Evolutionary conservation across 2,329 filamentous ascomycete species (phyloP), one percentile per base, ranked within the genome.

Genomic region (Phaeomoniella chlamydospora): DNA sequence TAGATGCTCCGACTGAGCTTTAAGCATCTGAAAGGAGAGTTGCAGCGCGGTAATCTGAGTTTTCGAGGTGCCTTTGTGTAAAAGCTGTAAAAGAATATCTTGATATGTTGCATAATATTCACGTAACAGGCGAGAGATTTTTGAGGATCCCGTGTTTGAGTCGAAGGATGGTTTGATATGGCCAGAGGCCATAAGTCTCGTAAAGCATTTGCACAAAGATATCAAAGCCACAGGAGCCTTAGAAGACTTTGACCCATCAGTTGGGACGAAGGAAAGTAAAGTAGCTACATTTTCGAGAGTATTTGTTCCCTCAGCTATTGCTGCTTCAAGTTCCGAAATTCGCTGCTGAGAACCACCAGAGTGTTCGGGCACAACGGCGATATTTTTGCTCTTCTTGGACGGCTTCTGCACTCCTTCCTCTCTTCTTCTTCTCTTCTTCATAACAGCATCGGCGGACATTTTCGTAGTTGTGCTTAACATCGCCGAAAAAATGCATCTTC

Each of bases 141-240:
- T 37, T 35, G 88, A 94, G 37, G 84, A 77, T 33, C 74, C 67
- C 35, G 76, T 70, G n/a, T 78, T 64, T 70, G 15, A 70, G 70
- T 38, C 70, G n/a, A n/a, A n/a, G n/a, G n/a, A n/a, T n/a, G n/a
- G 70, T 37, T 67, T 68, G 22, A 76, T 53, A 48, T 74, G 62
- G 33, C 86, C 85, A 31, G 75, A 72, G 2, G 80, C 79, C 42
- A 92, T 71, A 39, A 96, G 64, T 41, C 83, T 74, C 52, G 86
- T 74, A 54, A 94, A 94, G 22, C 92, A 75, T 47, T 87, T 74
- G 56, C 86, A 94, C 33, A 94, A 67, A 2, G 87, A 79, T 14
- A 94, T 14, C 11, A 18, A 6, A 9, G 18, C n/a, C 9, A 18
- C 13, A 6, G 32, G 12, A 6, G 16, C 13, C 4, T 13, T 9